Conservation (phyloP, 2,329 filamentous ascomycete species). For the Neodidymelliopsis sp. region DNA sequence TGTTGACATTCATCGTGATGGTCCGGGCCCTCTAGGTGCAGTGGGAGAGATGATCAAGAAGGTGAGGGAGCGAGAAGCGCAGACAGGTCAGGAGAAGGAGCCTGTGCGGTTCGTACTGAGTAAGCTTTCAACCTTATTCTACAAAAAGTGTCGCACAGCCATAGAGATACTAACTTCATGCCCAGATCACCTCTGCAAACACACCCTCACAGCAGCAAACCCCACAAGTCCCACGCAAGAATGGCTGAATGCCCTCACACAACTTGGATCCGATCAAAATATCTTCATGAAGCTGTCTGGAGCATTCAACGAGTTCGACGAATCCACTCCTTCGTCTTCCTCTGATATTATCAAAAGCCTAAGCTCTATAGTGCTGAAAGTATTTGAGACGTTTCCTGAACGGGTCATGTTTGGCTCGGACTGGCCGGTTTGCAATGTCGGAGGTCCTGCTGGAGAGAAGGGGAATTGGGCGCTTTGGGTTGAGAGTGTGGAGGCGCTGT, state of each 20-base stretch:
- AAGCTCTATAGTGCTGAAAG: conserved; percentile 25
- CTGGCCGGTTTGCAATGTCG: conserved; percentile 89
- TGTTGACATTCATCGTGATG: conserved; percentile 80
- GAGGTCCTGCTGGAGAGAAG: conserved; percentile 60
- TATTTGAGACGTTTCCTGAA: conserved; percentile 73
- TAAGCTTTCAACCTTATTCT: conserved; percentile 50
- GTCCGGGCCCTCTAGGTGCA: conserved; percentile 64
- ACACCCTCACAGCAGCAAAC: conserved; percentile 69
- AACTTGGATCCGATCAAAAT: conserved; percentile 68
- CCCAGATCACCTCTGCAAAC: conserved; percentile 88
- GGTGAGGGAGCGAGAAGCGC: conserved; percentile 57
- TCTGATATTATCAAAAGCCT: conserved; percentile 30
- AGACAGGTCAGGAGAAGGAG: conserved; percentile 64
- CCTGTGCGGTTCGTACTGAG: conserved; percentile 71
- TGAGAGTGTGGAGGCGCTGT: conserved; percentile 71
- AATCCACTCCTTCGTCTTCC: conserved; percentile 40
- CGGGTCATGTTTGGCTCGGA: conserved; percentile 91
- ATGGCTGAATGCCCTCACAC: conserved; percentile 74
- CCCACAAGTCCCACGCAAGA: conserved; percentile 61
- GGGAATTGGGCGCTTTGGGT: conserved; percentile 79
- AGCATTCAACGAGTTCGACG: conserved; percentile 78
- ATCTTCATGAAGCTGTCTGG: conserved; percentile 96
- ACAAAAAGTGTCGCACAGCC: neutral
- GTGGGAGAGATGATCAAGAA: conserved; percentile 47
- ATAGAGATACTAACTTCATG: neutral